Evolutionary conservation across 768 basidiomycete genomes (phyloP).

Genomic region (Suillus occidentalis): DNA sequence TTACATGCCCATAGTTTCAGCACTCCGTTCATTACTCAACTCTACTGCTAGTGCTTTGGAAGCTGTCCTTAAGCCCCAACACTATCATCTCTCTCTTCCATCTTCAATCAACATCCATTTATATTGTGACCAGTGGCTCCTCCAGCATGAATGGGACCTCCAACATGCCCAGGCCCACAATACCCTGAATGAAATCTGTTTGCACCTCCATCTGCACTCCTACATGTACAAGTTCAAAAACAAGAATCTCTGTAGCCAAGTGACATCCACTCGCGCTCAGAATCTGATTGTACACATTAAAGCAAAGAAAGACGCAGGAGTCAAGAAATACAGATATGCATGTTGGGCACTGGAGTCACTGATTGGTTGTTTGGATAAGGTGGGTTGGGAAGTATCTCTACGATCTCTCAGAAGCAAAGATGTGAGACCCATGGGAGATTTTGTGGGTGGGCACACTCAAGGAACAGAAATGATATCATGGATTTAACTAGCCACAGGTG

Average conservation of each 20-base stretch:
- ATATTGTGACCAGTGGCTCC: not conserved
- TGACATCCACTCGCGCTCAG: conserved; percentile 8
- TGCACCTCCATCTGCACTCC: conserved; percentile 9
- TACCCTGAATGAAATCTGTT: conserved; percentile 8
- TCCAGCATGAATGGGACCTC: conserved; percentile 9
- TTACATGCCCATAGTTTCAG: conserved; percentile 1
- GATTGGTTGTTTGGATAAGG: not conserved
- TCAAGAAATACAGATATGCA: conserved; percentile 12
- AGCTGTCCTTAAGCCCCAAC: not conserved
- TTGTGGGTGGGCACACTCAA: conserved; percentile 1
- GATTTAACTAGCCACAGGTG: conserved; percentile 7
- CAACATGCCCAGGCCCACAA: conserved; percentile 16
- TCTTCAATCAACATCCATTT: not conserved
- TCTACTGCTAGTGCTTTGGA: not conserved
- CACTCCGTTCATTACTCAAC: not conserved
- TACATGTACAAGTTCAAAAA: conserved; percentile 16
- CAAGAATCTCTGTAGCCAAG: conserved; percentile 15
- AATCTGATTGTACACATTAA: conserved; percentile 9
- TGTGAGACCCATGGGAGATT: not conserved
- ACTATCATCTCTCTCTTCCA: not conserved
- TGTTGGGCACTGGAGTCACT: conserved; percentile 5
- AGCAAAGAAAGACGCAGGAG: conserved; percentile 6
- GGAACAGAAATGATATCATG: conserved; percentile 9
- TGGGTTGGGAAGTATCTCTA: conserved; percentile 1
- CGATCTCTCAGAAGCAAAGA: not conserved